Base-by-base conservation (phyloP, 2,329 filamentous ascomycete genomes). In the Claviceps pazoutovae region DNA sequence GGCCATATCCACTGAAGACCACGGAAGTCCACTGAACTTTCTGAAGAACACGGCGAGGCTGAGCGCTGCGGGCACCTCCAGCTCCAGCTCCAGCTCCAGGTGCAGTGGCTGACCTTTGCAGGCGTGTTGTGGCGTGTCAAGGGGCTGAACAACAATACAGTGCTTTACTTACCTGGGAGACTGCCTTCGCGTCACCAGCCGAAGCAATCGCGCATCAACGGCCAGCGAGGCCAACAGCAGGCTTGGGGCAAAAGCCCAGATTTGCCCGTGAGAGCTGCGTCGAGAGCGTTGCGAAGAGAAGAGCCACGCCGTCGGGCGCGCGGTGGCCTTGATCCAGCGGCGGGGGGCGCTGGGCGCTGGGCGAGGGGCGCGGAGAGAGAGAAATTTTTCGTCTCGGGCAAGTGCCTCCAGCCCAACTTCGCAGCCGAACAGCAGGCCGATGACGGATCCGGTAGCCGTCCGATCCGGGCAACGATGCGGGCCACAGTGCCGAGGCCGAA, bases 341-440 rank as follows among this genome's bases (percentile, higher is more conserved):
- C 49, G 51, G 26, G 17, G 58, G 55, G 55, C 57, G 58, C 23
- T 26, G 23, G 5, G 23, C 30, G 30, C 8, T 30, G 30, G 26
- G 26, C 26, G 26, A 30, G 26, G 7, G 26, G 21, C n/a, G 56
- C 50, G 56, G 61, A 46, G 57, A 56, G 56, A 57, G 56, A 63
- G 61, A 66, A 64, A 62, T 62, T 66, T 66, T 66, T 47, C 61
- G 60, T 60, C 54, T 56, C 57, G 54, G 54, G 56, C 56, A 56
- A 48, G 38, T 49, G 50, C 39, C 45, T 43, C 49, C 49, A 53
- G 50, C 51, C 54, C 51, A 54, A 34, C 54, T 48, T 53, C 54
- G 42, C 52, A 49, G 49, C 50, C 49, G 53, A 49, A 46, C 49
- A 48, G 34, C 26, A 34, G 26, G 51, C 51, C 49, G 44, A 49